phyloP scores from a whole-genome alignment of 805 yeast genomes.

The Yamadazyma tumulicola region DNA sequence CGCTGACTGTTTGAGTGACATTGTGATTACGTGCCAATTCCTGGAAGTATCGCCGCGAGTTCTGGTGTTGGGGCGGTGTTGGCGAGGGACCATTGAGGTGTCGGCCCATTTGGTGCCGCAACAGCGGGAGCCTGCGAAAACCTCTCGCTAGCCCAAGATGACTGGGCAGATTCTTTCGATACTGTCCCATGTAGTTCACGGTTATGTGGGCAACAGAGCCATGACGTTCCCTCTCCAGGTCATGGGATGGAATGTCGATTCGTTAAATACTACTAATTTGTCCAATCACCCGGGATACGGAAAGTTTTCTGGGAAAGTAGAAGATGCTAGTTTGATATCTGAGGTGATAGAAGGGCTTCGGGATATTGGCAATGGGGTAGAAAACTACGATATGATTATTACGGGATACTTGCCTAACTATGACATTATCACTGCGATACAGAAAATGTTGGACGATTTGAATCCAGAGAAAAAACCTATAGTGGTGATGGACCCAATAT shows the following conservation, averaged over 20 bases:
- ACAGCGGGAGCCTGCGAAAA: too few relatives aligned
- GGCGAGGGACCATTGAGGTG: too few relatives aligned
- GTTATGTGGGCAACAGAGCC: conserved; percentile 69
- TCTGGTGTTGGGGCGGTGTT: too few relatives aligned
- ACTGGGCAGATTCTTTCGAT: conserved; percentile 40
- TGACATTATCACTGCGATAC: conserved; percentile 38
- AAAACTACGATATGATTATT: conserved; percentile 57
- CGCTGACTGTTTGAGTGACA: conserved; percentile 35
- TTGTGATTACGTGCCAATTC: conserved; percentile 5
- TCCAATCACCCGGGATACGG: conserved; percentile 76
- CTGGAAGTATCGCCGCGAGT: too few relatives aligned
- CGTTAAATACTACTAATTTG: conserved; percentile 59
- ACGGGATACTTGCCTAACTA: conserved; percentile 78
- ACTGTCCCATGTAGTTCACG: conserved; percentile 71
- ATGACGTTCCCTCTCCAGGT: conserved; percentile 62
- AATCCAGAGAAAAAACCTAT: conserved; percentile 20
- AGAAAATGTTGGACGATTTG: conserved; percentile 19
- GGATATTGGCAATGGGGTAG: conserved; percentile 28
- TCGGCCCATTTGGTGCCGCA: too few relatives aligned
- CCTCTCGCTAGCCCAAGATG: background rate
- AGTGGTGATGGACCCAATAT: conserved; percentile 84
- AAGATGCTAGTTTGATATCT: conserved; percentile 28
- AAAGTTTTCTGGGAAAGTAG: conserved; percentile 44
- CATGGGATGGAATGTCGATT: conserved; percentile 69
- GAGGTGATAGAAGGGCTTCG: conserved; percentile 31